Percentiles rank a stretch among this genome's conserved stretches.
These are phyloP conservation scores for Drechslerella coelobrocha DNA, from an alignment of 2,329 filamentous ascomycete species.

Conservation along the genomic window DNA sequence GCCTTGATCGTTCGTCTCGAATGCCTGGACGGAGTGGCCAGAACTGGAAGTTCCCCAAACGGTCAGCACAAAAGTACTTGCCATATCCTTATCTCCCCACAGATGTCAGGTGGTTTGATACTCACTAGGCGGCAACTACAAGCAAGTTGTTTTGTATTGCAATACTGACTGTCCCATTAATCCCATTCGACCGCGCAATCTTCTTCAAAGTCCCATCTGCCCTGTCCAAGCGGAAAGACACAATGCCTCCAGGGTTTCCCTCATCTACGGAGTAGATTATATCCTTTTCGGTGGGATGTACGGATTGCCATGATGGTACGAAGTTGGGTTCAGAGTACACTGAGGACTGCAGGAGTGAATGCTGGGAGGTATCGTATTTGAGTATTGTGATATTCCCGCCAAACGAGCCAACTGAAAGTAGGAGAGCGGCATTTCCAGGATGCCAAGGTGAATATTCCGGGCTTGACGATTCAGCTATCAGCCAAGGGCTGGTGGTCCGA, in stretches of 20 bases:
- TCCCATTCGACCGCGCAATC: slow-evolving; percentile 22
- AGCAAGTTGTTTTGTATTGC: slow-evolving; percentile 20
- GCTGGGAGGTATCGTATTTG: slow-evolving; percentile 32
- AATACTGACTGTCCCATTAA: slow-evolving; percentile 48
- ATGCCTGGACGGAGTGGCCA: slow-evolving; percentile 33
- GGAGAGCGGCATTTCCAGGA: slow-evolving; percentile 2
- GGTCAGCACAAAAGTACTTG: neutral
- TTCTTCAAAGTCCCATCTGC: slow-evolving; percentile 18
- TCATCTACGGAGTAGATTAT: slow-evolving; percentile 40
- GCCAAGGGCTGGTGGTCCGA: neutral
- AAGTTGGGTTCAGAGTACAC: slow-evolving; percentile 21
- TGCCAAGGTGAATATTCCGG: slow-evolving; percentile 1
- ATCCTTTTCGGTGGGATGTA: slow-evolving; percentile 19
- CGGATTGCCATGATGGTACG: slow-evolving; percentile 38
- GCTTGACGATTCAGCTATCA: neutral
- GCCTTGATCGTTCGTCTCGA: slow-evolving; percentile 25
- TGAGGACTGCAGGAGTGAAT: slow-evolving; percentile 16
- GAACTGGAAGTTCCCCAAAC: slow-evolving; percentile 4
- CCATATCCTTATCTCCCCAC: neutral
- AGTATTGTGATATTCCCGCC: slow-evolving; percentile 37
- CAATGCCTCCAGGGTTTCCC: slow-evolving; percentile 31
- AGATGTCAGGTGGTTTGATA: neutral
- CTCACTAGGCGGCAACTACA: slow-evolving; percentile 37
- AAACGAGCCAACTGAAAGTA: slow-evolving; percentile 37
- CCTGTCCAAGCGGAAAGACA: slow-evolving; percentile 28